Evolutionary conservation across 2,329 filamentous ascomycete genomes (phyloP), one percentile per base, ranked within the genome.

Genomic region (Claviceps africana): DNA sequence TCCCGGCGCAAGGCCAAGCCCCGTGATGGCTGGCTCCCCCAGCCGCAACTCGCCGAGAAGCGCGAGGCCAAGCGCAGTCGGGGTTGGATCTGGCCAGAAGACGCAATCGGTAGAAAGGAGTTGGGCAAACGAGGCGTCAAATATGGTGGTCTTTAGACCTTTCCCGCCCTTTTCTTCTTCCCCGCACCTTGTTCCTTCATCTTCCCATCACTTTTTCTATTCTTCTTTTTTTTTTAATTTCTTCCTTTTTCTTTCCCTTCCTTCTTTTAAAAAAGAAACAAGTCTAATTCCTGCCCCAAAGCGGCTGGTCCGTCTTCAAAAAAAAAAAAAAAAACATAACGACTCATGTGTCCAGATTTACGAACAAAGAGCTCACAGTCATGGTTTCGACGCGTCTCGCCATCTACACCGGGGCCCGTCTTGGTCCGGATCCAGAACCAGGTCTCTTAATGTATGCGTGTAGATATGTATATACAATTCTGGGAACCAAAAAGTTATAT

Each of bases 51-150:
- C 59, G 83, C 76, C 33, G 85, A 86, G 78, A 93, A 86, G 81
- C 72, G 80, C 53, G 83, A 86, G 68, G 82, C 84, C 21, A 89
- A 88, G 77, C 70, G 84, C 22, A 74, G 78, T 2, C 70, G 86
- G 31, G 86, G 85, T 0, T 90, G 86, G 86, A 78, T 88, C 1
- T 77, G 81, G 69, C 86, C 86, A 1, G 84, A 89, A 61, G 86
- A 89, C 60, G 73, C 81, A 3, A 72, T 89, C 11, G 81, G 82
- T 9, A 74, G 84, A 60, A 82, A 86, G 68, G 85, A 90, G 70
- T 72, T 84, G 50, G 83, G 82, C 5, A 82, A 79, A 71, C 72
- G 81, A 53, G 81, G 81, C 17, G 79, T 84, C 39, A 69, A 74
- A 55, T 83, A 83, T 53, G 71, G 72, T 21, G 70, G 60, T 6